phyloP scores from a whole-genome alignment of 148 eudicot genomes.

The Beta vulgaris region DNA sequence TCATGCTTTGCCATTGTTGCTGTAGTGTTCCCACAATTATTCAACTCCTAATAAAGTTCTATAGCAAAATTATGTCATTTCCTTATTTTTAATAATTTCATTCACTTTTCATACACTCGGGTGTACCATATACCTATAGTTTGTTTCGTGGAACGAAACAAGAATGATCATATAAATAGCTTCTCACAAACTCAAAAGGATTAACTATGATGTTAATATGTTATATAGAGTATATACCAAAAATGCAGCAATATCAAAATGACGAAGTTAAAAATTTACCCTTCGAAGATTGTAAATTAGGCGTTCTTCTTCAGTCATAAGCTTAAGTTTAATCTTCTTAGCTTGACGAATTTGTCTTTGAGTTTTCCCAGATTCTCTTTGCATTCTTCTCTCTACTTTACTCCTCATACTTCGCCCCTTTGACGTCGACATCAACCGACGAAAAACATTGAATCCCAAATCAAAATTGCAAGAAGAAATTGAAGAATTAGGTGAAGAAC shows the following conservation, averaged over 20 bases:
- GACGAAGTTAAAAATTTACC: slow-evolving; percentile 51
- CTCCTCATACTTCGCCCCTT: slow-evolving; percentile 80
- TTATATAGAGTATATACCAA: too few species aligned
- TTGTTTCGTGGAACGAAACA: too few species aligned
- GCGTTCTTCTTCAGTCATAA: slow-evolving; percentile 97
- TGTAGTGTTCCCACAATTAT: too few species aligned
- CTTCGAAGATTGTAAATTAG: slow-evolving; percentile 76
- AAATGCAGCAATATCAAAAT: background rate
- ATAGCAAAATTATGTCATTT: background rate
- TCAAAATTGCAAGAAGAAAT: background rate
- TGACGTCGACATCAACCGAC: slow-evolving; percentile 54
- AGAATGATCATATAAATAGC: background rate
- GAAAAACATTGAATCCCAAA: slow-evolving; percentile 4
- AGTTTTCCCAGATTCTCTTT: slow-evolving; percentile 83
- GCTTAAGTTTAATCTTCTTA: slow-evolving; percentile 64
- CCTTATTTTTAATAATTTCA: too few species aligned
- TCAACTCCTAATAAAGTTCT: background rate
- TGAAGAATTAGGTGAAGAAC: background rate
- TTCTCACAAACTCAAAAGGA: background rate
- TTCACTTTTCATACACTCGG: too few species aligned
- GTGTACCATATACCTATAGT: too few species aligned
- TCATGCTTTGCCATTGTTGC: too few species aligned
- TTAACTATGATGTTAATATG: too few species aligned
- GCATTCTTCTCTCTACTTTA: slow-evolving; percentile 83
- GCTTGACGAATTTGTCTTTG: slow-evolving; percentile 77